Evolutionary conservation across 106 monocot species (phyloP), one percentile per base, ranked within the genome.

Genomic region (Platanthera zijinensis): DNA sequence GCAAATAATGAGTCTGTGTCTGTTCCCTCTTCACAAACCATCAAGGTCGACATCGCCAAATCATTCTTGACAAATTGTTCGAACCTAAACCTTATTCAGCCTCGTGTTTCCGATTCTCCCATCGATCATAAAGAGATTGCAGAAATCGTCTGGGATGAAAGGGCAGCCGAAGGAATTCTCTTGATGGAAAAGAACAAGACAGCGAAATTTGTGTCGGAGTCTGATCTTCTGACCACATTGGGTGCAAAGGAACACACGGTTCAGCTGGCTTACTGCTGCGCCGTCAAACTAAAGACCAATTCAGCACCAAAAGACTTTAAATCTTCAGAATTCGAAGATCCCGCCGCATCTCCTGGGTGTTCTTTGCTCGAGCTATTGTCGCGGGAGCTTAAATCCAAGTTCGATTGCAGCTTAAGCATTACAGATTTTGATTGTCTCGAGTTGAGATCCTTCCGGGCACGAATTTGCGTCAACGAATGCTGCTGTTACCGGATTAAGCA

Each of bases 171-270:
- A 71, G 94, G 93, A 56, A 83, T 99, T 50, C 77, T 99, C 19
- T 51, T 94, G 22, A 99, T 99, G 97, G 88, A 99, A 75, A 94
- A 86, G 85, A 74, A 68, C 8, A 87, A 88, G 80, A 82, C 61
- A 48, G 84, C 92, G 54, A 99, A 85, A 62, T 11, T 92, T 76
- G 69, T 94, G 12, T 80, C 72, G 6, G 83, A 88, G 47, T 68
- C 83, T 54, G 97, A 99, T 75, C 77, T 94, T 75, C 57, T 88
- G 4, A 78, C 79, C 69, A 74, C 47, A 57, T 61, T 99, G 50
- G 84, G 80, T 25, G 72, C 74, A 15, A 57, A 88, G 71, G 71
- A 83, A 47, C 85, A 97, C 68, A 52, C 68, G 14, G 51, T 97
- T 28, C 76, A 71, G 59, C 80, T 89, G 80, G 75, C 78, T 66